These are phyloP conservation scores for Allium fistulosum DNA, from an alignment of 106 monocot genomes.

Conservation along the genomic window DNA sequence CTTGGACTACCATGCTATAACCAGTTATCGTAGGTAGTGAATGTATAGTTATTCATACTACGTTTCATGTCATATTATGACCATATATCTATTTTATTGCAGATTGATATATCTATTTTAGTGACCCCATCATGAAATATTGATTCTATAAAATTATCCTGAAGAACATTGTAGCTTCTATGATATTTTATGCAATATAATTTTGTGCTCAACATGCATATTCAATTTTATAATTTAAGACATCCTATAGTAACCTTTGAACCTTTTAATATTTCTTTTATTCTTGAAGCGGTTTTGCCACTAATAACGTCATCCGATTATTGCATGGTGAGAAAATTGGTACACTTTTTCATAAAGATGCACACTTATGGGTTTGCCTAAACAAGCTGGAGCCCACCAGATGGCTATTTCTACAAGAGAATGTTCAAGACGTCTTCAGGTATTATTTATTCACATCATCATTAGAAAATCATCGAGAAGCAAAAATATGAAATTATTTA, in stretches of 20 bases:
- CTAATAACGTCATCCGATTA: slow-evolving; percentile 67
- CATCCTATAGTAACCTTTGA: background rate
- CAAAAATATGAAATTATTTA: background rate
- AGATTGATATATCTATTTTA: too few relatives aligned
- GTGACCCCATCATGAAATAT: too few relatives aligned
- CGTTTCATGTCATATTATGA: too few relatives aligned
- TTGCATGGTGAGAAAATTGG: slow-evolving; percentile 82
- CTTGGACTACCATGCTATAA: too few relatives aligned
- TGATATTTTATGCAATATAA: too few relatives aligned
- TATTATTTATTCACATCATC: slow-evolving; percentile 4
- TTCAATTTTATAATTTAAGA: too few relatives aligned
- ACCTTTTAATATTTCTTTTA: background rate
- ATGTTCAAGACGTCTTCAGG: slow-evolving; percentile 90
- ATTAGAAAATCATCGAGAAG: background rate
- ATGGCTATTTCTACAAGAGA: slow-evolving; percentile 97
- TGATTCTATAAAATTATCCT: too few relatives aligned
- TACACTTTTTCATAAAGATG: slow-evolving; percentile 86
- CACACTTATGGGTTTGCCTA: slow-evolving; percentile 45
- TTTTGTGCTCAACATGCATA: too few relatives aligned
- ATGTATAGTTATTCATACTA: too few relatives aligned
- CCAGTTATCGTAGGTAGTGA: too few relatives aligned
- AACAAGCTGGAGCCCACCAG: slow-evolving; percentile 59
- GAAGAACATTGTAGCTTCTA: too few relatives aligned
- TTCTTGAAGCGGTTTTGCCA: slow-evolving; percentile 65
- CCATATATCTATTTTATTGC: too few relatives aligned